These are phyloP conservation scores for Phylloboletellus chloephorus DNA, from an alignment of 1,284 basidiomycete species.

Conservation along the genomic window DNA sequence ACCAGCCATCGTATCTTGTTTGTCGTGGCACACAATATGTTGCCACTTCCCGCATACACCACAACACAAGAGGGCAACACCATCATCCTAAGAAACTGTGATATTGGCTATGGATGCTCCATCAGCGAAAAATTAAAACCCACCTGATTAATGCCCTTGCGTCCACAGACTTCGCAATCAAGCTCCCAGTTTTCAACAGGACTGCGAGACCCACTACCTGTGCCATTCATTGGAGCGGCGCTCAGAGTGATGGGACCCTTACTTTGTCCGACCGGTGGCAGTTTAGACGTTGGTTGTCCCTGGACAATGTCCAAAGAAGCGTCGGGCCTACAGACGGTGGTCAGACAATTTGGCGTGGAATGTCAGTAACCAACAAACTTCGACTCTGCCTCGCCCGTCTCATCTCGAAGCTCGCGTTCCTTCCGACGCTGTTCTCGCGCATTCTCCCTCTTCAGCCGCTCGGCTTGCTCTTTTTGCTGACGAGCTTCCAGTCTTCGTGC, in stretches of 20 bases:
- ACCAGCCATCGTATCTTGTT: constrained; percentile 52
- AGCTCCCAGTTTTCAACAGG: constrained; percentile 72
- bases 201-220: constrained; percentile 42
- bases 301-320: constrained; percentile 1
- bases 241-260: neutral
- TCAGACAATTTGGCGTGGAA: constrained; percentile 16
- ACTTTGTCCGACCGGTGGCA: constrained; percentile 6
- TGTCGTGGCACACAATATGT: constrained; percentile 74
- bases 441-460: constrained; percentile 52
- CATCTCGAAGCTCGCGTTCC: constrained; percentile 43
- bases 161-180: constrained; percentile 77
- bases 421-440: constrained; percentile 48
- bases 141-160: constrained; percentile 65
- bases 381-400: constrained; percentile 6
- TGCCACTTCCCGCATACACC: constrained; percentile 79
- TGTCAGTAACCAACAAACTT: constrained; percentile 12
- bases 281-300: constrained; percentile 2
- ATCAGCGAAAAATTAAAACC: constrained; percentile 27
- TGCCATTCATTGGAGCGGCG: constrained; percentile 22
- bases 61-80: constrained; percentile 72
- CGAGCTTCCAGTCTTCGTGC: constrained; percentile 60
- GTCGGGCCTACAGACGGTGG: constrained; percentile 13
- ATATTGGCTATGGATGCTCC: constrained; percentile 3
- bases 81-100: constrained; percentile 55
- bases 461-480: constrained; percentile 58